phyloP scores from a whole-genome alignment of 768 basidiomycete genomes.

The Termitomyces heimii region DNA sequence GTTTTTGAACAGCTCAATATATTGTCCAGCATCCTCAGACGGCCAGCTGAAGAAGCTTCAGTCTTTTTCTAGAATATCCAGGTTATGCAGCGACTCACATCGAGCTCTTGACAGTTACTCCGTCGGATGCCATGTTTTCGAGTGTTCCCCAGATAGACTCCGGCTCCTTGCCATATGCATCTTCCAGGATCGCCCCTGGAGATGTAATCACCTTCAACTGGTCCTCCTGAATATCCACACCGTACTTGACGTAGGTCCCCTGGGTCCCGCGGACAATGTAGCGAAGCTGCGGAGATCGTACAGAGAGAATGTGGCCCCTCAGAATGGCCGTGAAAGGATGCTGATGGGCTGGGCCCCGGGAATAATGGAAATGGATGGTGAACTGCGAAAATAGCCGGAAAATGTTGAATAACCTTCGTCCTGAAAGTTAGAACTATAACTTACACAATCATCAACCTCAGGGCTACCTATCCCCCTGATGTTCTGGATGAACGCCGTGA shows the following conservation, averaged over 20 bases:
- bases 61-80: background rate
- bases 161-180: conserved; percentile 55
- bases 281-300: conserved; percentile 58
- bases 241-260: conserved; percentile 71
- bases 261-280: conserved; percentile 67
- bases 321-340: conserved; percentile 64
- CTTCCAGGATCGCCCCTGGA: conserved; percentile 37
- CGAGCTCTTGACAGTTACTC: conserved; percentile 30
- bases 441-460: conserved; percentile 61
- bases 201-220: conserved; percentile 55
- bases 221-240: conserved; percentile 75
- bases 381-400: conserved; percentile 28
- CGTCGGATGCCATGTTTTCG: conserved; percentile 48
- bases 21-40: conserved; percentile 50
- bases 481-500: conserved; percentile 71
- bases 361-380: conserved; percentile 48
- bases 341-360: conserved; percentile 28
- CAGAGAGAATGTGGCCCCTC: conserved; percentile 65
- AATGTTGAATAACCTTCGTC: background rate
- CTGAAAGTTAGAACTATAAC: conserved; percentile 13
- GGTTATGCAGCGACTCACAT: conserved; percentile 20
- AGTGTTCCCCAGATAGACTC: conserved; percentile 57
- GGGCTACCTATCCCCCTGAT: conserved; percentile 58
- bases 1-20: conserved; percentile 59
- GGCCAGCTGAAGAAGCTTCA: conserved; percentile 47